Evolutionary conservation across 768 basidiomycete species (phyloP).

Genomic region (Russula sp.): DNA sequence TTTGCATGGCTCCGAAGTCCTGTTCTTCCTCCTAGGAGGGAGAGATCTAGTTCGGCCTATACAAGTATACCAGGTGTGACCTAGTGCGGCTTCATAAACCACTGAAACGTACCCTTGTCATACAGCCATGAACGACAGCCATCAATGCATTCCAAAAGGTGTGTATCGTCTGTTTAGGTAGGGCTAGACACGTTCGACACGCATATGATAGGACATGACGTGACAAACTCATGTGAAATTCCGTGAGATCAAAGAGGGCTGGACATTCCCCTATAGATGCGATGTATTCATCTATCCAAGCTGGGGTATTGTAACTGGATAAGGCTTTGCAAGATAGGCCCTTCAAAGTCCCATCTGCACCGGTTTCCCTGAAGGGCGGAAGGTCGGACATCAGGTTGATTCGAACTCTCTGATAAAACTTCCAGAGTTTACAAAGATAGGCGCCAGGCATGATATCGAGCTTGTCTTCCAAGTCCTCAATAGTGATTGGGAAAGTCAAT

Average conservation of each 20-base stretch:
- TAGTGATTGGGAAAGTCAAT: neutral
- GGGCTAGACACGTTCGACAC: neutral
- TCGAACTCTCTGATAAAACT: neutral
- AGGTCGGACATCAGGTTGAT: neutral
- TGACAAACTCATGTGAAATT: neutral
- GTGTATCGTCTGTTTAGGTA: neutral
- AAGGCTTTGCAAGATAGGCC: neutral
- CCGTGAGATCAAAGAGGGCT: neutral
- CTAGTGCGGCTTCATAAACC: neutral
- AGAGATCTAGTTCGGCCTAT: neutral
- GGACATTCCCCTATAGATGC: neutral
- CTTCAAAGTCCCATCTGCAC: neutral
- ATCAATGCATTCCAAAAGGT: conserved; percentile 5
- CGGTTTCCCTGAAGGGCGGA: neutral
- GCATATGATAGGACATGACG: neutral
- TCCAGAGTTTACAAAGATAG: conserved; percentile 8
- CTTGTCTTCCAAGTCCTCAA: conserved; percentile 3
- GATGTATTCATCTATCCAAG: conserved; percentile 11
- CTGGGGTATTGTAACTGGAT: neutral
- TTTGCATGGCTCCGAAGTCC: neutral
- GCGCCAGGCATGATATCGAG: neutral
- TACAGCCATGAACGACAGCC: neutral
- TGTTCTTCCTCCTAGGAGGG: neutral
- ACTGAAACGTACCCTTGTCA: neutral
- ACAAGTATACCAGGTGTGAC: neutral